Base-by-base conservation (phyloP, 352 stramenopile genomes). In the Thraustotheca clavata region DNA sequence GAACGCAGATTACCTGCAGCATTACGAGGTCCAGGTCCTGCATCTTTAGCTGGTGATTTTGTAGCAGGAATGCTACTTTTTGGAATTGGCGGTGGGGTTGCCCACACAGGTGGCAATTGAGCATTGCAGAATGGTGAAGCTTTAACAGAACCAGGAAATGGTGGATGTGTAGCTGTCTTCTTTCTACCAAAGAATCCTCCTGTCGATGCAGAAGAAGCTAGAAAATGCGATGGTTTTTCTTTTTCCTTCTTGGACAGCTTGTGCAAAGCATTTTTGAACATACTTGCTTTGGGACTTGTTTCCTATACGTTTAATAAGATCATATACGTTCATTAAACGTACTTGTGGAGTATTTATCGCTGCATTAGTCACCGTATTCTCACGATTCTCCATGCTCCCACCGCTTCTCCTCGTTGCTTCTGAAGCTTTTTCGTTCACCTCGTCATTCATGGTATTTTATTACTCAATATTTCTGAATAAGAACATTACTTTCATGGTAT, bases 231-330 rank as follows among this genome's bases (percentile, higher is more conserved):
- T 24, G 24, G 76, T 69, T 27, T 87, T 71, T 27, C 20, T 60
- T 92, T 87, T 50, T 90, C 84, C 70, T 90, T 92, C 59, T 86
- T 76, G n/a, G 68, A 55, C 47, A 92, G 88, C 54, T 92, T 92
- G 71, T 92, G 80, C 50, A 92, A 70, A 43, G 79, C 83, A 55
- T 77, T 86, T 59, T 82, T 82, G 59, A 92, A 90, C 38, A 65
- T 43, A 22, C 26, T 55, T 9, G 57, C 18, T 35, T 65, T 65
- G 36, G 57, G 57, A 32, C 57, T 65, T 20, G 57, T 35, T 27
- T 65, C 57, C 57, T 65, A 60, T 43, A 20, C 16, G 38, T 20
- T 43, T 20, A 16, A 43, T 43, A 24, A 9, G 43, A 24, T 31
- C 16, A 6, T 24, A 52, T 3, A 1, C 43, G 43, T 31, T 26